phyloP scores from a whole-genome alignment of 768 basidiomycete species.

The Fistulinella prunicolor region DNA sequence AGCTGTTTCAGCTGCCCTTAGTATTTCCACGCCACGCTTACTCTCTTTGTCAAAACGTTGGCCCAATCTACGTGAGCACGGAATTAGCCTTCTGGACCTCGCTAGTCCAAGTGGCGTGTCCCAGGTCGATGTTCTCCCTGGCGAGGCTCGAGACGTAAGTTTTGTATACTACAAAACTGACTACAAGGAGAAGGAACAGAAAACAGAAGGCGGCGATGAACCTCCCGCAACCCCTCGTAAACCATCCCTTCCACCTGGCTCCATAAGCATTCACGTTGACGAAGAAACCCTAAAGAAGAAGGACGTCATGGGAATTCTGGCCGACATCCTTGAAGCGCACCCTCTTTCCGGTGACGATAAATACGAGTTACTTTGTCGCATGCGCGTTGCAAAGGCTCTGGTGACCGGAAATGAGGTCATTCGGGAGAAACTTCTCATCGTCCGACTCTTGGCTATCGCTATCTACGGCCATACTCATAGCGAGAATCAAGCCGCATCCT shows the following conservation, averaged over 20 bases:
- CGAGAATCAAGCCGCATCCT: conserved; percentile 74
- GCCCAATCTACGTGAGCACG: conserved; percentile 78
- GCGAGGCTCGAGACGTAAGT: conserved; percentile 73
- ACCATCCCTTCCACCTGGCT: conserved; percentile 39
- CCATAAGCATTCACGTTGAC: conserved; percentile 61
- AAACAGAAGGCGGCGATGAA: conserved; percentile 44
- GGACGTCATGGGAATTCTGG: conserved; percentile 72
- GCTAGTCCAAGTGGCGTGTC: conserved; percentile 51
- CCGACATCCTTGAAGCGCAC: conserved; percentile 65
- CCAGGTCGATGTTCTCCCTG: conserved; percentile 60
- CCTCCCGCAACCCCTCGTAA: conserved; percentile 51
- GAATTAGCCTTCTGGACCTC: conserved; percentile 72
- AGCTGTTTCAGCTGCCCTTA: conserved; percentile 78
- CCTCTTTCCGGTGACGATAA: conserved; percentile 77
- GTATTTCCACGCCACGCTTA: conserved; percentile 76
- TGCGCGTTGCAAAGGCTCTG: conserved; percentile 75
- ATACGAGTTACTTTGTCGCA: conserved; percentile 84
- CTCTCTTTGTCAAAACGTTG: conserved; percentile 83
- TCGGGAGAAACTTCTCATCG: conserved; percentile 75
- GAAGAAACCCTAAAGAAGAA: conserved; percentile 58
- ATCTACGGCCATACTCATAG: conserved; percentile 86
- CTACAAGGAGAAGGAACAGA: conserved; percentile 44
- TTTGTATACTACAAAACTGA: conserved; percentile 79
- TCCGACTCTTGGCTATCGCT: conserved; percentile 83
- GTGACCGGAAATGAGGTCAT: conserved; percentile 54